These are phyloP conservation scores for Ensete glaucum DNA, from an alignment of 176 grass and related monocot genomes.

Conservation along the genomic window DNA sequence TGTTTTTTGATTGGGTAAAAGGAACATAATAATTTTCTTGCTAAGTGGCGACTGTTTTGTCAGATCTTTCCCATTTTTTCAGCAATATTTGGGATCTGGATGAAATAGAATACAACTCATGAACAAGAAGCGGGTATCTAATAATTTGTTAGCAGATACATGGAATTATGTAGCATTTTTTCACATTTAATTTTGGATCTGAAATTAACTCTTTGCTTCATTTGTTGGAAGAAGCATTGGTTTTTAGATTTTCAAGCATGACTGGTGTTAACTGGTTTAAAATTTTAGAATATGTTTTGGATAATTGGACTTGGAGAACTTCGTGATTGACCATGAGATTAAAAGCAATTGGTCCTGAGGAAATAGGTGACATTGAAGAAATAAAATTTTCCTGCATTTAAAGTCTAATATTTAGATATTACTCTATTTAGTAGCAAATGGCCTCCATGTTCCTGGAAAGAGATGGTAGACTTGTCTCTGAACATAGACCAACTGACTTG, in stretches of 20 bases:
- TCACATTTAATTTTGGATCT: not conserved
- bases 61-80: not conserved
- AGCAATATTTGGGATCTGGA: not conserved
- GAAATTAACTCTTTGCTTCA: not conserved
- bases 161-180: not conserved
- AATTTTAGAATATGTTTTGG: not conserved
- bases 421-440: too few species aligned
- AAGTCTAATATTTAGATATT: too few species aligned
- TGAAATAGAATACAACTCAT: not conserved
- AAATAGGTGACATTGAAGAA: too few species aligned
- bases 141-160: not conserved
- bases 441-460: too few species aligned
- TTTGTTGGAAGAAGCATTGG: not conserved
- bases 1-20: not conserved
- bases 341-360: too few species aligned
- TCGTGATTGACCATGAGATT: too few species aligned
- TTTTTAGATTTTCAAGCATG: not conserved
- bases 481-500: too few species aligned
- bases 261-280: not conserved
- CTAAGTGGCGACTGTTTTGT: too few species aligned
- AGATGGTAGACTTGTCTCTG: too few species aligned
- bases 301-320: not conserved
- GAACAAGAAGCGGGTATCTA: not conserved
- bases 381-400: too few species aligned
- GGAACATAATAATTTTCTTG: not conserved